Percentiles rank a stretch among this genome's conserved stretches.
phyloP scores from a whole-genome alignment of 345 rosid species.

The Eucalyptus erythrocorys region DNA sequence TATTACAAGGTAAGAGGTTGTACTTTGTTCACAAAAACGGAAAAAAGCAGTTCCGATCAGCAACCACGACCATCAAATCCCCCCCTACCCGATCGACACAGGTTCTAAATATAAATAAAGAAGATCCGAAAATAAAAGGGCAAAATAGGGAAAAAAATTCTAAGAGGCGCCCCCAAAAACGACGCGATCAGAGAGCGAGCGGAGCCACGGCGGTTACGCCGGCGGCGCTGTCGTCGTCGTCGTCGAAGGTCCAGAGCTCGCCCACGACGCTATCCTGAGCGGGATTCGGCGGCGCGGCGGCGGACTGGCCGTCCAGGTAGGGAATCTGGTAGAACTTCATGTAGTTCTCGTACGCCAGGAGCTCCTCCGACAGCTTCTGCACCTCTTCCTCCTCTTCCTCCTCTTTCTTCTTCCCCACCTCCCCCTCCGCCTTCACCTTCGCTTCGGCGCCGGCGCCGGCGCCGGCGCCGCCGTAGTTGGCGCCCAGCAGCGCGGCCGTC shows the following conservation, averaged over 20 bases:
- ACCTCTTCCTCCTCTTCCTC: conserved; percentile 28
- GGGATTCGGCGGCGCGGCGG: conserved; percentile 2
- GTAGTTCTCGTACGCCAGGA: conserved; percentile 57
- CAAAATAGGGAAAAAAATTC: background rate
- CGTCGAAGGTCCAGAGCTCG: conserved; percentile 57
- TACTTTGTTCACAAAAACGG: background rate
- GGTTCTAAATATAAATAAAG: background rate
- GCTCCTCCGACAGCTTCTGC: conserved; percentile 54
- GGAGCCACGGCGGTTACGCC: background rate
- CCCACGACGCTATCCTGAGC: conserved; percentile 40
- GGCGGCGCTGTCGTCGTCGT: conserved; percentile 9
- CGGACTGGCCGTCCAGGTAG: conserved; percentile 52
- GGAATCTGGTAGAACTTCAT: conserved; percentile 78
- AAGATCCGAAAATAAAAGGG: background rate
- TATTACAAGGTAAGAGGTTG: background rate
- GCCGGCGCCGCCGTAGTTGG: background rate
- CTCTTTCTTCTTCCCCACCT: conserved; percentile 5
- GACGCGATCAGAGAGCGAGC: background rate
- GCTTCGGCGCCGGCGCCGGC: background rate
- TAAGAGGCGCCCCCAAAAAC: background rate
- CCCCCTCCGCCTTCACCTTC: background rate
- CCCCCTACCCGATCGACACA: background rate
- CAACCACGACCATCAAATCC: background rate
- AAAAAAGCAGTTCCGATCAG: background rate
- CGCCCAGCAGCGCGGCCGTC: background rate